Evolutionary conservation across 2,329 filamentous ascomycete genomes (phyloP).

Genomic region (Setomelanomma holmii): DNA sequence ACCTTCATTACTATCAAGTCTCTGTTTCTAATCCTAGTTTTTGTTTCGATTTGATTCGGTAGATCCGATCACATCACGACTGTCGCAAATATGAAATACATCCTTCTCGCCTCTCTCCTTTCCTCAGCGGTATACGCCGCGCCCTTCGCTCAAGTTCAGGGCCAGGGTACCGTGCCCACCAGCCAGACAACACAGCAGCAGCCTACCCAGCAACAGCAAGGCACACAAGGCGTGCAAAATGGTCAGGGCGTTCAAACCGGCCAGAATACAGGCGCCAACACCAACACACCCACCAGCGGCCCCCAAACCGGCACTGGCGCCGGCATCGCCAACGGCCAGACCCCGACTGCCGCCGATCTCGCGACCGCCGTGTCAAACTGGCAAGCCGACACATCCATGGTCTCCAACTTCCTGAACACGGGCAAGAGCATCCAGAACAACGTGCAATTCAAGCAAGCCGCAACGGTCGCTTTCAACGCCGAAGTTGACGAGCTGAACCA

Average conservation of each 20-base stretch:
- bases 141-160: slow-evolving; percentile 35
- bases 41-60: slow-evolving; percentile 22
- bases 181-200: slow-evolving; percentile 9
- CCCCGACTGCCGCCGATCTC: slow-evolving; percentile 35
- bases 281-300: slow-evolving; percentile 8
- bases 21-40: slow-evolving; percentile 10
- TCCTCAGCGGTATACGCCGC: slow-evolving; percentile 41
- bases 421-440: slow-evolving; percentile 44
- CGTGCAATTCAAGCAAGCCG: slow-evolving; percentile 45
- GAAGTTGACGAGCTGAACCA: slow-evolving; percentile 49
- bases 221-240: slow-evolving; percentile 10
- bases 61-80: slow-evolving; percentile 18
- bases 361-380: slow-evolving; percentile 48
- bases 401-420: slow-evolving; percentile 47
- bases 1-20: slow-evolving; percentile 15
- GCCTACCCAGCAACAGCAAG: slow-evolving; percentile 1
- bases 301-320: slow-evolving; percentile 23
- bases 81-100: slow-evolving; percentile 45
- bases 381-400: slow-evolving; percentile 48
- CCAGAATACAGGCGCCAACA: slow-evolving; percentile 5
- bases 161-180: slow-evolving; percentile 22
- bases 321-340: slow-evolving; percentile 30
- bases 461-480: slow-evolving; percentile 46
- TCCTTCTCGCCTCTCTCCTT: slow-evolving; percentile 43
- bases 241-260: slow-evolving; percentile 15